Evolutionary conservation across 2,329 filamentous ascomycete genomes (phyloP), one percentile per base, ranked within the genome.

Genomic region (Diaporthe sp.): DNA sequence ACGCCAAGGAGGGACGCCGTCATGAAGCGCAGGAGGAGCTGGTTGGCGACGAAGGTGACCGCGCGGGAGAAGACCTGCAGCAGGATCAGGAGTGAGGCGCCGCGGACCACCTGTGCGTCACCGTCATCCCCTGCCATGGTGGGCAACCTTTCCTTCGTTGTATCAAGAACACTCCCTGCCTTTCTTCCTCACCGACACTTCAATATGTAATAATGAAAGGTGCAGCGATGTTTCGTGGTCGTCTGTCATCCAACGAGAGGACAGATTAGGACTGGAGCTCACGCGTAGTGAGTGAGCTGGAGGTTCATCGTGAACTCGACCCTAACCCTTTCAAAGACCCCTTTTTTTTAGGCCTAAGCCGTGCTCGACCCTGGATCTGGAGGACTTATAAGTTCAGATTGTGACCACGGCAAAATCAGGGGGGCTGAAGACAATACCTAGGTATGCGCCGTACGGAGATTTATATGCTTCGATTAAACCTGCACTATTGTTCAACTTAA

Each of bases 31-130:
- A 99, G 89, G 39, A 99, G 90, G 50, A 97, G 83, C 83, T 99
- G 96, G 84, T 98, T 99, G 81, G 97, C 94, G 78, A 93, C 84
- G 84, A 99, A 99, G 32, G 96, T 98, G 77, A 97, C 86, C 71
- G 93, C 92, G 75, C 96, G 93, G n/a, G 96, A 98, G 58, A 89
- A 88, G 77, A 99, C 88, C 84, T 98, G 97, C 58, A 98, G 91
- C 69, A 94, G 86, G 81, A 99, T 97, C 78, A 99, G 90, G 80
- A 97, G 92, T 19, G 94, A 94, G 70, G 95, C 95, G 72, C 94
- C 95, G 75, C 91, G 90, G 70, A 94, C 89, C 50, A 75, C 74
- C 61, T 53, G 73, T 30, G 70, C 56, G 50, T 75, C 73, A 76
- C 82, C 83, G 9, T 72, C 75, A n/a, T 74, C 73, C 59, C 66